phyloP scores from a whole-genome alignment of 176 grass and related monocot genomes.

The Aegilops tauschii region DNA sequence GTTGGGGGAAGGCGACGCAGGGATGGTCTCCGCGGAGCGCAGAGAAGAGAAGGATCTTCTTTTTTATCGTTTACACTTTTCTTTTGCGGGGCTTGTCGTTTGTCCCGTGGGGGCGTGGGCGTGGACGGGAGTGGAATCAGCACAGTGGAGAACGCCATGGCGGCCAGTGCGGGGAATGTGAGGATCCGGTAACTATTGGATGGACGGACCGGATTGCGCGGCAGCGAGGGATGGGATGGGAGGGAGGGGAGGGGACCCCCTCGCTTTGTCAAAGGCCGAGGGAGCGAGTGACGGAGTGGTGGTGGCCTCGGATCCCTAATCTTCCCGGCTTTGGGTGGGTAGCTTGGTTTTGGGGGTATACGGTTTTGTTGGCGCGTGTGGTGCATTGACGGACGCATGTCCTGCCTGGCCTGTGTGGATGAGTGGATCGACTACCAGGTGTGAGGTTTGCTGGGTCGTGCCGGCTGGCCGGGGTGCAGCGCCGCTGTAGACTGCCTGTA shows the following conservation, averaged over 20 bases:
- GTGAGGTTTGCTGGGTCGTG: neutral
- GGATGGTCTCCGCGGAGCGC: neutral
- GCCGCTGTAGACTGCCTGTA: neutral
- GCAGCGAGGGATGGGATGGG: neutral
- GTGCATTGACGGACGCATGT: neutral
- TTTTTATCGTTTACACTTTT: constrained; percentile 22
- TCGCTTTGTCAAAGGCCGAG: neutral
- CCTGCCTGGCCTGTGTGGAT: neutral
- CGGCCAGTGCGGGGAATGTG: neutral
- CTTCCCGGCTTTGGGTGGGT: neutral
- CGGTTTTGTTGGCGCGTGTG: neutral
- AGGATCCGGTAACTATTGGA: neutral
- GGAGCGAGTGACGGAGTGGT: neutral
- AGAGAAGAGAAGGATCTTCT: constrained; percentile 43
- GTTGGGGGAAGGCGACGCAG: neutral
- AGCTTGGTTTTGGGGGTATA: neutral
- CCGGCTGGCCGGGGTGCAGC: neutral
- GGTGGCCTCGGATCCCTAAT: neutral
- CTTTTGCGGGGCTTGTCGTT: neutral
- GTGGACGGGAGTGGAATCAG: neutral
- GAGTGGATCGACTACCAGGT: neutral
- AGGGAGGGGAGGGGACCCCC: neutral
- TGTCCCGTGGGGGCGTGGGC: neutral
- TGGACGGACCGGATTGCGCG: neutral
- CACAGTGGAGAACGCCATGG: neutral